Percentiles rank a stretch among this genome's conserved stretches.
phyloP scores from a whole-genome alignment of 306 rosid species.

The Chamaecrista fasciculata region DNA sequence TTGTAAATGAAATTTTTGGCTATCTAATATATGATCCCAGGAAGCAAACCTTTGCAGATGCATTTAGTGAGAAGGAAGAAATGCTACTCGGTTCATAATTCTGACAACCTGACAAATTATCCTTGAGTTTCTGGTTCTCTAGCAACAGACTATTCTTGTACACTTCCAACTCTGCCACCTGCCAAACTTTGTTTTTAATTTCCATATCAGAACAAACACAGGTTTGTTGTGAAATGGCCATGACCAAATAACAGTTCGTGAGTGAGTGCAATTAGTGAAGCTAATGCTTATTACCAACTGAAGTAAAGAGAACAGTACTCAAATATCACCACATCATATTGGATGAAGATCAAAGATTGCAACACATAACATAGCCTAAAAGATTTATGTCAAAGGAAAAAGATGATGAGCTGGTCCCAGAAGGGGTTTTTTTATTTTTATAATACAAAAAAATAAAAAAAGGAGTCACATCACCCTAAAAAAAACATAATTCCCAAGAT shows the following conservation, averaged over 20 bases:
- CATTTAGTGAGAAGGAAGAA: slow-evolving; percentile 38
- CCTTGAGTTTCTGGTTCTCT: slow-evolving; percentile 67
- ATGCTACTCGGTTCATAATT: slow-evolving; percentile 49
- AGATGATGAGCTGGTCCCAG: slow-evolving; percentile 14
- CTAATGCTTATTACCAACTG: slow-evolving; percentile 3
- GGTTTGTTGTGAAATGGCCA: slow-evolving; percentile 29
- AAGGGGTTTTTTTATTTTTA: too few species aligned
- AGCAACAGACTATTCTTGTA: slow-evolving; percentile 51
- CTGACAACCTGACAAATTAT: slow-evolving; percentile 50
- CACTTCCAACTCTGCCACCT: slow-evolving; percentile 81
- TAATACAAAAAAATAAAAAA: too few species aligned
- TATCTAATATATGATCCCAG: slow-evolving; percentile 14
- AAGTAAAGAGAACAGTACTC: neutral
- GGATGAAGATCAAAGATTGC: slow-evolving; percentile 1
- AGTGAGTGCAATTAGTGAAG: slow-evolving; percentile 24
- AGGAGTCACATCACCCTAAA: too few species aligned
- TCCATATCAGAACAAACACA: slow-evolving; percentile 73
- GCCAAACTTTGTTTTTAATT: slow-evolving; percentile 86
- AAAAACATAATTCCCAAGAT: too few species aligned
- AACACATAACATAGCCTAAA: slow-evolving; percentile 12
- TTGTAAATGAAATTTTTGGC: slow-evolving; percentile 12
- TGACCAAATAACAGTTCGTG: slow-evolving; percentile 34
- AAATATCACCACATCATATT: slow-evolving; percentile 11
- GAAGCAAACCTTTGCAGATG: slow-evolving; percentile 59
- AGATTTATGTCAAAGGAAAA: neutral